Conservation (phyloP, 2,329 filamentous ascomycete genomes). For the Phyllosticta capitalensis region DNA sequence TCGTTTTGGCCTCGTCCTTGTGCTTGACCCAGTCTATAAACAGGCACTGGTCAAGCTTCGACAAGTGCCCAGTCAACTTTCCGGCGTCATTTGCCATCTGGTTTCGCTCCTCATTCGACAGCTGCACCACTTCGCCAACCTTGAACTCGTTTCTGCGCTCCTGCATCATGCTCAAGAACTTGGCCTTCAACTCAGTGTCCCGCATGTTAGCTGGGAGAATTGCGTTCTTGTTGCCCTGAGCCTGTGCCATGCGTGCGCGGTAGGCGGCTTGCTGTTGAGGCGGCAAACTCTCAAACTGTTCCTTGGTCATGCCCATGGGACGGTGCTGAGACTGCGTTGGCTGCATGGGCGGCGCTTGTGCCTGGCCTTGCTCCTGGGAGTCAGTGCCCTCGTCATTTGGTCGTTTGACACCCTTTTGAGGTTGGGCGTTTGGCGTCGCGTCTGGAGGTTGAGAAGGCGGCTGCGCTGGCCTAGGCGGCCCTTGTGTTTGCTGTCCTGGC, state of each 20-base stretch:
- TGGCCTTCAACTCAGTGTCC: conserved; percentile 12
- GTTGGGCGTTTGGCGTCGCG: conserved; percentile 15
- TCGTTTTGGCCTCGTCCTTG: neutral
- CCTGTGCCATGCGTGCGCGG: conserved; percentile 3
- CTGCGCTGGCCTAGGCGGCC: conserved; percentile 15
- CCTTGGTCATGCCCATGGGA: conserved; percentile 21
- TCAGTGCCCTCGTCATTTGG: conserved; percentile 34
- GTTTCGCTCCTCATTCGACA: conserved; percentile 18
- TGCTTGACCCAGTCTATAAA: conserved; percentile 4
- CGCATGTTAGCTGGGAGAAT: neutral
- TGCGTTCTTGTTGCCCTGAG: neutral
- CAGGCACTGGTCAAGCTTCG: conserved; percentile 7
- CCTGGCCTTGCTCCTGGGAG: conserved; percentile 23
- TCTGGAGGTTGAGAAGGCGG: conserved; percentile 18
- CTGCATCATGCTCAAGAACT: conserved; percentile 20
- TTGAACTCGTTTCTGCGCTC: conserved; percentile 22
- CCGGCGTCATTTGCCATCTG: conserved; percentile 17
- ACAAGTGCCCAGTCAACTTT: neutral
- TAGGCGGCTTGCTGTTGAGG: conserved; percentile 21
- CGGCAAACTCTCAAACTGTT: conserved; percentile 25
- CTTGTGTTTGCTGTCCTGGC: conserved; percentile 15
- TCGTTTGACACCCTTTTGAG: conserved; percentile 26
- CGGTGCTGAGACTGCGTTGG: conserved; percentile 24
- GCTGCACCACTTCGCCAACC: conserved; percentile 16
- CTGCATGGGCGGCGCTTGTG: conserved; percentile 28